Evolutionary conservation across 1,284 basidiomycete species (phyloP).

Genomic region (Puccinia horiana): DNA sequence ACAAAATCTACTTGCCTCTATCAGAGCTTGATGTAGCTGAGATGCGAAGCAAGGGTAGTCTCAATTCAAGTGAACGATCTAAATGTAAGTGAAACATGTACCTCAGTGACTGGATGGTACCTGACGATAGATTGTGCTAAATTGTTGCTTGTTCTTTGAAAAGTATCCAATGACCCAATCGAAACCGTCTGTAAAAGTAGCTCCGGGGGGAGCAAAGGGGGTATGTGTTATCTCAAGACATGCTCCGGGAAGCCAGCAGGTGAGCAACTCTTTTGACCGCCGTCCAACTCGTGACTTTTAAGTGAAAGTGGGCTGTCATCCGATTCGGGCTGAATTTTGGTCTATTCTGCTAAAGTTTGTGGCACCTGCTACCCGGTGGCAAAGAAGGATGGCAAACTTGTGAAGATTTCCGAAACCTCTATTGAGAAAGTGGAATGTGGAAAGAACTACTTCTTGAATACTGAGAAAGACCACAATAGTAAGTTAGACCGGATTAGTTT

Average conservation of each 20-base stretch:
- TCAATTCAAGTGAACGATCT: background rate
- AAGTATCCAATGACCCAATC: background rate
- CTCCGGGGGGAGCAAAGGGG: background rate
- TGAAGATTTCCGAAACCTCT: background rate
- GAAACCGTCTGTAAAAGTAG: background rate
- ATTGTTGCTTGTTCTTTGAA: background rate
- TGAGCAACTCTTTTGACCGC: background rate
- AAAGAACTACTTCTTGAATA: slow-evolving; percentile 3
- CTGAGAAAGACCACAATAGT: slow-evolving; percentile 1
- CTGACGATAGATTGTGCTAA: background rate
- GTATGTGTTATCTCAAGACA: background rate
- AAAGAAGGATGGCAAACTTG: background rate
- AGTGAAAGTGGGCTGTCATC: background rate
- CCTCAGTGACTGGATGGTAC: background rate
- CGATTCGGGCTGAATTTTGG: background rate
- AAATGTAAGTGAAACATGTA: background rate
- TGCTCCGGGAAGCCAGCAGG: slow-evolving; percentile 1
- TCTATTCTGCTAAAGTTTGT: background rate
- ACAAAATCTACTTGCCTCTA: background rate
- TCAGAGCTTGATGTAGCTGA: background rate
- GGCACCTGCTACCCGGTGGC: slow-evolving; percentile 4
- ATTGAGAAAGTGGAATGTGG: slow-evolving; percentile 1
- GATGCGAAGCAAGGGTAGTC: slow-evolving; percentile 4
- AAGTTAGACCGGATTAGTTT: background rate
- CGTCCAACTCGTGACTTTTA: background rate